These are phyloP conservation scores for Zygnema cylindricum DNA, from an alignment of 139 green algal genomes.

Conservation along the genomic window DNA sequence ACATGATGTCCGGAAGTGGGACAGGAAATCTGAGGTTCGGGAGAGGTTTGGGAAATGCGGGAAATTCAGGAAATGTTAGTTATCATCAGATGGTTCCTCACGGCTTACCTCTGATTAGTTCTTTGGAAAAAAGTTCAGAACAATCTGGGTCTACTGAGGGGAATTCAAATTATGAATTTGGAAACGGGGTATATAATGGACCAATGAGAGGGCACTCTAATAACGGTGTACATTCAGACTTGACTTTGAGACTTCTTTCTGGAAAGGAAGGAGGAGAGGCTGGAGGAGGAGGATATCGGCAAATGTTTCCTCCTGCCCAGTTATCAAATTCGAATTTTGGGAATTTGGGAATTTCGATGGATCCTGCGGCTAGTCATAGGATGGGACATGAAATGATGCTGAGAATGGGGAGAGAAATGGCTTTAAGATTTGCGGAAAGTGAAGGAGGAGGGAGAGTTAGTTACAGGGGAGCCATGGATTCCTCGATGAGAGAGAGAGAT, in stretches of 20 bases:
- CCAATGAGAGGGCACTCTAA: neutral
- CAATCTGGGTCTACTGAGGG: neutral
- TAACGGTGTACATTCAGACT: neutral
- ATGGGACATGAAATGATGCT: neutral
- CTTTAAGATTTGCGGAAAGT: neutral
- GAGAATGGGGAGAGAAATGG: neutral
- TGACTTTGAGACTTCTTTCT: neutral
- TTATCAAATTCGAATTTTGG: neutral
- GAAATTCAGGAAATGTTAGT: neutral
- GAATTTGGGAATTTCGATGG: neutral
- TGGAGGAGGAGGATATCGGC: neutral
- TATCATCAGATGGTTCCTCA: neutral
- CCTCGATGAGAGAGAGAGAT: too few relatives aligned
- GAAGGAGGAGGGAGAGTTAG: neutral
- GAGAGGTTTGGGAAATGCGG: too few relatives aligned
- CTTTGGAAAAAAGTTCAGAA: neutral
- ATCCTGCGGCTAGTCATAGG: neutral
- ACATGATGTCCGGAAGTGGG: neutral
- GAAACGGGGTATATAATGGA: neutral
- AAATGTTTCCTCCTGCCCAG: too few relatives aligned
- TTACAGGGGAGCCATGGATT: too few relatives aligned
- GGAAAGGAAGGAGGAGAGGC: neutral
- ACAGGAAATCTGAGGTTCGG: too few relatives aligned
- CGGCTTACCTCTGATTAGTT: neutral
- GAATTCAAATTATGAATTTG: neutral